Percentiles rank a stretch among this genome's conserved stretches.
Conservation (phyloP, 164 flowering plant genomes). For the Nymphaea colorata region DNA sequence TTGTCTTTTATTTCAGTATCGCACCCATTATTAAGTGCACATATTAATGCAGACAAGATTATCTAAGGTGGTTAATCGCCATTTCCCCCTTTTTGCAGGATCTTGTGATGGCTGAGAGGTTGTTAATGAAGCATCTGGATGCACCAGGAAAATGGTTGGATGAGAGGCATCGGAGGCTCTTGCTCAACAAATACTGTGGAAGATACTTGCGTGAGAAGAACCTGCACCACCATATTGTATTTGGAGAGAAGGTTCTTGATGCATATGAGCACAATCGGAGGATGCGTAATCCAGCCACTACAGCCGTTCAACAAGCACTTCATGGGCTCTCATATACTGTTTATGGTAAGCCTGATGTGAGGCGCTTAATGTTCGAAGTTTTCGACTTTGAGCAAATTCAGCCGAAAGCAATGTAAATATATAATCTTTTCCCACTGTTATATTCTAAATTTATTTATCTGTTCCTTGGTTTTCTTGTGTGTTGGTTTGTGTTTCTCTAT, state of each 20-base stretch:
- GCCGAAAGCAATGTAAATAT: slow-evolving; percentile 49
- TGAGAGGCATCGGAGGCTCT: slow-evolving; percentile 74
- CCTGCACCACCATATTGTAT: slow-evolving; percentile 69
- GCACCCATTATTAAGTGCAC: no score
- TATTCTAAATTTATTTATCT: background rate
- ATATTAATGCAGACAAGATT: no score
- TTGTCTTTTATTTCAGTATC: no score
- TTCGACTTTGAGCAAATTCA: slow-evolving; percentile 95
- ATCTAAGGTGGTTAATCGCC: no score
- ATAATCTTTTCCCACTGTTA: background rate
- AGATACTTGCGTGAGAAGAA: slow-evolving; percentile 70
- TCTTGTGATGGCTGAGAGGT: slow-evolving; percentile 87
- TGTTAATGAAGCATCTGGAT: slow-evolving; percentile 95
- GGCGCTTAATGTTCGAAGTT: slow-evolving; percentile 96
- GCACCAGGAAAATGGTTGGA: slow-evolving; percentile 91
- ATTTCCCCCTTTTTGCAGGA: slow-evolving; percentile 31
- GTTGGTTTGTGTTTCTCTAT: background rate
- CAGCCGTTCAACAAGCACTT: slow-evolving; percentile 85
- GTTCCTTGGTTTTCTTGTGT: background rate
- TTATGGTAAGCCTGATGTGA: slow-evolving; percentile 89
- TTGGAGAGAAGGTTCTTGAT: slow-evolving; percentile 76
- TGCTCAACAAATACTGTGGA: slow-evolving; percentile 94
- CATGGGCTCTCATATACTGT: slow-evolving; percentile 81
- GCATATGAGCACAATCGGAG: slow-evolving; percentile 72
- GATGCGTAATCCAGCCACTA: slow-evolving; percentile 83